Evolutionary conservation across 179 eudicot species (phyloP), one percentile per base, ranked within the genome.

Genomic region (Spergularia azorica): DNA sequence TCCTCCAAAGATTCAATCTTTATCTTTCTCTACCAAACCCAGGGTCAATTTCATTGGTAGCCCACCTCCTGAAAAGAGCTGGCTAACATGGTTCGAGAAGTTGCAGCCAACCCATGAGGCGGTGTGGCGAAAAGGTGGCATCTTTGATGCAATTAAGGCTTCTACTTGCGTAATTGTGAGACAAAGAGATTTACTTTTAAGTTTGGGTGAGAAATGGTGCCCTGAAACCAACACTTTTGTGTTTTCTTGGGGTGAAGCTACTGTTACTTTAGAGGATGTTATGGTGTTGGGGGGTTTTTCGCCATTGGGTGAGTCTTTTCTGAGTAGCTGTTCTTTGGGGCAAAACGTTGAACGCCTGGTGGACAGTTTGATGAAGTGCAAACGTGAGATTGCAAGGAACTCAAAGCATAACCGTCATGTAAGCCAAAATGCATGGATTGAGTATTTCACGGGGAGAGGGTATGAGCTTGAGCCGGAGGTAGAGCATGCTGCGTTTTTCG

Each of bases 401-500:
- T 41, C 43, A 2, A 41, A 41, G 5, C 5, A 2, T 41, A 41
- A 2, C 3, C 43, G 3, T 41, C 5, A 41, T 41, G 43, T 41
- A 41, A 41, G 3, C 43, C 43, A 41, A 2, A 41, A 2, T 41
- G 3, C 3, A 41, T 41, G 43, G 43, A 5, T 5, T 41, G 43
- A 41, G 43, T 41, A 41, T 41, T 41, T 41, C 5, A 83, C 71
- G 76, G 81, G 63, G 0, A 77, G 56, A 58, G 81, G 77, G 5
- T 43, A 72, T 14, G 74, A 77, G 20, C n/a, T n/a, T n/a, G n/a
- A n/a, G n/a, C n/a, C n/a, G n/a, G n/a, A n/a, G n/a, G 3, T 79
- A 1, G 88, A 83, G 61, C 87, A 89, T 18, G 85, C 55, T 38
- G 90, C 83, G 3, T 82, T 87, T 79, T 76, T 87, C 9, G 52